phyloP scores from a whole-genome alignment of 257 asterid genomes.

The Orobanche coerulescens region DNA sequence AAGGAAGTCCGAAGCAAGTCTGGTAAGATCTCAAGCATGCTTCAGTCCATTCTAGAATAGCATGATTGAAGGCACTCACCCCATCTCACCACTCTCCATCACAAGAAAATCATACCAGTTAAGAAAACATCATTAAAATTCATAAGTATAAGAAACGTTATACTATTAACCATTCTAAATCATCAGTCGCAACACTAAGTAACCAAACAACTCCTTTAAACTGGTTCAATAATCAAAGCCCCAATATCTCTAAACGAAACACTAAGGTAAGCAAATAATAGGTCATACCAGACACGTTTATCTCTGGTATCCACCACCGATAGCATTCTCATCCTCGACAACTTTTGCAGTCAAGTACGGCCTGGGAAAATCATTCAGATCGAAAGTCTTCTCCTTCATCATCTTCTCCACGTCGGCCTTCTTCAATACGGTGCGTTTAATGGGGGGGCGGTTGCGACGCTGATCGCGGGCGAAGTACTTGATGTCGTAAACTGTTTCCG shows the following conservation, averaged over 20 bases:
- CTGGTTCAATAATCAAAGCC: not conserved
- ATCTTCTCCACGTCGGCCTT: conserved; percentile 74
- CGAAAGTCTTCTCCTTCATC: conserved; percentile 65
- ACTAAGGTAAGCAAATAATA: not conserved
- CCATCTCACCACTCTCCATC: conserved; percentile 13
- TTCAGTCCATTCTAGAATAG: not conserved
- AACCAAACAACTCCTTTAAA: not conserved
- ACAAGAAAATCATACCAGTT: not conserved
- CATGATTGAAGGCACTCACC: not conserved
- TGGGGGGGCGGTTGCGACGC: conserved; percentile 84
- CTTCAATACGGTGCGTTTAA: conserved; percentile 60
- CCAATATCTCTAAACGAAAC: not conserved
- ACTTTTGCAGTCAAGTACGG: conserved; percentile 58
- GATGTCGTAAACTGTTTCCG: conserved; percentile 86
- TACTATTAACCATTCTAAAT: not conserved
- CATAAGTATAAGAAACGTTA: not conserved
- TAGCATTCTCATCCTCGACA: conserved; percentile 54
- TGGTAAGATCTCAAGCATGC: not conserved
- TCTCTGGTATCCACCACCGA: conserved; percentile 78
- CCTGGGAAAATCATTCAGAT: conserved; percentile 52
- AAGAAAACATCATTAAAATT: not conserved
- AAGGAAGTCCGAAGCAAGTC: not conserved
- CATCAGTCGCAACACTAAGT: not conserved
- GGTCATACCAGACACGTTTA: conserved; percentile 28
- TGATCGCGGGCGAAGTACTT: conserved; percentile 85